Base-by-base conservation (phyloP, 495 filamentous ascomycete genomes). In the Tuber indicum region DNA sequence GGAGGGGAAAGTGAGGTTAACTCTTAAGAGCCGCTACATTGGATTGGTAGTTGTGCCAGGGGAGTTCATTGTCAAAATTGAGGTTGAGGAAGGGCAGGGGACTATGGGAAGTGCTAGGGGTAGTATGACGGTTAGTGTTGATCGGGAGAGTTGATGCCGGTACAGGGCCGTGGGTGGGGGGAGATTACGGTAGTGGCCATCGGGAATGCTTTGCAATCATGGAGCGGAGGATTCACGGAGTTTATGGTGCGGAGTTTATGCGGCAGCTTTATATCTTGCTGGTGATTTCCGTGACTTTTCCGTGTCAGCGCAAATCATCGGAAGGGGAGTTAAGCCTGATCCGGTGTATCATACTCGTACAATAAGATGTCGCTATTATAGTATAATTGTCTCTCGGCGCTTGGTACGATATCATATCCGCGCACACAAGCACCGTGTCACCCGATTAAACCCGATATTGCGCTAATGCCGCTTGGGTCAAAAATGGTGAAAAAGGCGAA, bases 41-140 rank as follows among this genome's bases (percentile, higher is more conserved):
- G 96, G 96, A 0, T 86, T 98, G 12, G 91, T 99, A 46, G 94
- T 97, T 12, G 89, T 98, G 14, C 96, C 96, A 1, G 95, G 96
- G 21, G 86, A 92, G 78, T 87, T 94, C 82, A 93, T 99, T 77
- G 90, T 87, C 77, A 93, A 91, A 86, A 94, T 99, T 78, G 95
- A 98, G 85, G 87, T 93, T 47, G 94, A 98, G 84, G 92, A 94
- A 78, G 45, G 72, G 46, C 71, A 42, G 7, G 21, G 66, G 39
- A 77, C 26, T 1, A 36, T 66, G 69, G n/a, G 49, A 19, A 46
- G 52, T 74, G 76, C 23, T 76, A 80, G 49, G 43, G 43, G 73
- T 8, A 62, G 41, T 72, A 62, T 74, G 58, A 66, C 32, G 26
- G 58, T 66, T 8, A 66, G 58, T 36, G 58, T 66, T 66, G 58